Base-by-base conservation (phyloP, 495 filamentous ascomycete species). In the Tuber microsphaerosporum region DNA sequence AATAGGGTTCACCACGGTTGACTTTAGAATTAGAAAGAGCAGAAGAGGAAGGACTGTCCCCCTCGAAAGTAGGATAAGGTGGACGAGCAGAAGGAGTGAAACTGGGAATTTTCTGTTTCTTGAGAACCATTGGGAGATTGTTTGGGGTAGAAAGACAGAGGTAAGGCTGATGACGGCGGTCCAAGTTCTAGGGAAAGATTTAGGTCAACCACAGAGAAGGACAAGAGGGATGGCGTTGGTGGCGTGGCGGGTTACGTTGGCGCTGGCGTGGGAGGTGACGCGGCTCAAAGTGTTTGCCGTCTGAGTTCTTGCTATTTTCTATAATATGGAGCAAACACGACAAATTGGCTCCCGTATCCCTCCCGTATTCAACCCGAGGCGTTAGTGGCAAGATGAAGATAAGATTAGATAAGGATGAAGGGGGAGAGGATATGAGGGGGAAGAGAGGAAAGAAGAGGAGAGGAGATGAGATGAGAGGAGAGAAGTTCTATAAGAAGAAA, bases 1-100 rank as follows among this genome's bases (percentile, higher is more conserved):
- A 48, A 31, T 75, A 46, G 2, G 71, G 75, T 43, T 73, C 61
- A 34, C 56, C 16, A 31, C 1, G 14, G 4, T 34, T 34, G 14
- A 17, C 43, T n/a, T 56, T 69, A 39, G 6, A 70, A 76, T 8
- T 72, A 45, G 39, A 75, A 65, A 39, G 43, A 71, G 3, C 45
- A 20, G 61, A 75, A 79, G 39, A 41, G 39, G 68, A 73, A 73
- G 75, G 73, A 79, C 43, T 74, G 71, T 37, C 73, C 68, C n/a
- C 51, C 48, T 22, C 76, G 79, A 34, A 76, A 82, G n/a, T 73
- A 48, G 61, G 81, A 56, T 2, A 43, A 78, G 20, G 46, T 43
- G 44, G 65, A 65, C n/a, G 48, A n/a, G 74, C 10, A 16, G 51
- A 26, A 56, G 69, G 43, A 71, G n/a, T 17, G 26, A 34, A 34